Evolutionary conservation across 2,329 filamentous ascomycete species (phyloP).

Genomic region (Dactylellina sp.): DNA sequence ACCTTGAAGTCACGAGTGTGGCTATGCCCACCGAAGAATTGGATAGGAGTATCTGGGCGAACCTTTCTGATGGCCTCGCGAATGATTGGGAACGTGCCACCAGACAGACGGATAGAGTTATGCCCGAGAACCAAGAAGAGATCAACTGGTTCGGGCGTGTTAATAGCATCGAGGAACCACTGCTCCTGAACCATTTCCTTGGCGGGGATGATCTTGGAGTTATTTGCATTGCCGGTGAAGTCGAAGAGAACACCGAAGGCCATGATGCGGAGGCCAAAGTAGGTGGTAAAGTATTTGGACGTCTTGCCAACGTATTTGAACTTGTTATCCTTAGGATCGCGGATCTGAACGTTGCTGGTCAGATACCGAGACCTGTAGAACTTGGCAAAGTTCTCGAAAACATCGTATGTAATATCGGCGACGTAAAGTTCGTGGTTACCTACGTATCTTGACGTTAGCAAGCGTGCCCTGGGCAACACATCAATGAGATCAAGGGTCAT

Average conservation of each 20-base stretch:
- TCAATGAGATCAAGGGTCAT: constrained; percentile 1
- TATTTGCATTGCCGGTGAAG: constrained; percentile 90
- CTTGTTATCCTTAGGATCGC: constrained; percentile 77
- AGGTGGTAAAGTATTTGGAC: constrained; percentile 90
- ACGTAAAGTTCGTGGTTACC: constrained; percentile 76
- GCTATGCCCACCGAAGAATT: constrained; percentile 74
- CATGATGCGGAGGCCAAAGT: constrained; percentile 83
- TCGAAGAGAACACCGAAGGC: constrained; percentile 96
- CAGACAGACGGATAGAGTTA: constrained; percentile 69
- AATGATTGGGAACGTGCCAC: constrained; percentile 67
- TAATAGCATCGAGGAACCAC: constrained; percentile 76
- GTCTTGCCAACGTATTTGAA: constrained; percentile 81
- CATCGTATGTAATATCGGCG: constrained; percentile 72
- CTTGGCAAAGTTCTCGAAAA: constrained; percentile 71
- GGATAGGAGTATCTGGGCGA: constrained; percentile 71
- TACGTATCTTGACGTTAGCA: constrained; percentile 14
- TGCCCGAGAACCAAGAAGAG: constrained; percentile 74
- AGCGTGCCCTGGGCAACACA: background rate
- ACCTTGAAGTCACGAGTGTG: constrained; percentile 75
- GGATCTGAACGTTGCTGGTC: constrained; percentile 92
- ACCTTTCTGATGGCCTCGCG: constrained; percentile 71
- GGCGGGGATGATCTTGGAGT: constrained; percentile 68
- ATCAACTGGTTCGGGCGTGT: constrained; percentile 70
- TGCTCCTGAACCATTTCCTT: constrained; percentile 81
- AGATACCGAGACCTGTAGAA: constrained; percentile 73